Base-by-base conservation (phyloP, 208 protist genomes). In the Crithidia fasciculata region DNA sequence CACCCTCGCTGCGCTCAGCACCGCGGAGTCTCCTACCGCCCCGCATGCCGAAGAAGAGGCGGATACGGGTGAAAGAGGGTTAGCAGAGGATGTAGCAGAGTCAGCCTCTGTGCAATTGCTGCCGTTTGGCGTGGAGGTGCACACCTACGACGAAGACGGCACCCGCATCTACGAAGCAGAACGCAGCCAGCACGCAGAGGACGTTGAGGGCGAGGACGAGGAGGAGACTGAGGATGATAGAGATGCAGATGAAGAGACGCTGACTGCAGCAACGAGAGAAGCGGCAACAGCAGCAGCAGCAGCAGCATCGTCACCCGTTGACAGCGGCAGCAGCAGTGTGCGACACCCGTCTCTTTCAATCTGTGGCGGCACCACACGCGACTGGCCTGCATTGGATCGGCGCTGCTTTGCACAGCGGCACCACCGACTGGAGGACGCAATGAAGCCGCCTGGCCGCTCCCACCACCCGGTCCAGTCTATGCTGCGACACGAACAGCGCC, bases 101-200 rank as follows among this genome's bases (percentile, higher is more conserved):
- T 28, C 28, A 28, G 0, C 28, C 28, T 28, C 28, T 28, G 28
- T 28, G 28, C 28, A 28, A 28, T 19, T 44, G 15, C n/a, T 69
- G 16, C 61, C 61, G n/a, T 53, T 43, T 39, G 71, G 61, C 2
- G 53, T 76, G 8, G 53, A 69, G 16, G 50, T 69, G 28, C 41
- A 55, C 53, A 10, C 9, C 15, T 76, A 63, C 62, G 61, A 76
- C 18, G 54, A 69, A n/a, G 53, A 62, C 36, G 61, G 71, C 16
- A 63, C 71, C 19, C 71, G 71, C 8, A 0, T 36, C n/a, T 8
- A n/a, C 5, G 3, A n/a, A 19, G 19, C 10, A 15, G 19, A 41
- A 41, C 28, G 28, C 28, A 28, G 28, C 28, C 28, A 28, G 0
- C 28, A 28, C 28, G 28, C 28, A 28, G 28, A 52, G 44, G 18